A percentile compares a stretch with the other conserved stretches of the same genome.
Conservation (phyloP, 345 rosid genomes). For the Ailanthus altissimus region DNA sequence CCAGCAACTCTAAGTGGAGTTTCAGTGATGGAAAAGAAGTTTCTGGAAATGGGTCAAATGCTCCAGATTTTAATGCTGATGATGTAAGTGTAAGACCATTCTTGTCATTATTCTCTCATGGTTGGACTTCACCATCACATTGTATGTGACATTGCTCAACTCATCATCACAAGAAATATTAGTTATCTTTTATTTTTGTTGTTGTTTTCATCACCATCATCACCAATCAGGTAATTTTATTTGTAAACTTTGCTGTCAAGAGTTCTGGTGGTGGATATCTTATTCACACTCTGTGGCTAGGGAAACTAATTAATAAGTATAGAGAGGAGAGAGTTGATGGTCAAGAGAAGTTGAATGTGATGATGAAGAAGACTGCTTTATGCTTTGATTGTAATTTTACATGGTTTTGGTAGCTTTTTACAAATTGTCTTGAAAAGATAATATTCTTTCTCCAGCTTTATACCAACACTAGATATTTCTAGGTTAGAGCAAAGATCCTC, state of each 20-base stretch:
- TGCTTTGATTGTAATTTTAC: slow-evolving; percentile 1
- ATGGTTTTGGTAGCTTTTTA: neutral
- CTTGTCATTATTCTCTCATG: slow-evolving; percentile 2
- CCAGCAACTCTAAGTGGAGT: slow-evolving; percentile 59
- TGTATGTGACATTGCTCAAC: slow-evolving; percentile 1
- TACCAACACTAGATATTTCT: neutral
- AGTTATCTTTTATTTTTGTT: neutral
- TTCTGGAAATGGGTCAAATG: slow-evolving; percentile 58
- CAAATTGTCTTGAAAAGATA: neutral
- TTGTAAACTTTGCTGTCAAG: neutral
- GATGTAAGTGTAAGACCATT: slow-evolving; percentile 55
- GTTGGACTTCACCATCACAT: neutral
- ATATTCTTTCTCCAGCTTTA: neutral
- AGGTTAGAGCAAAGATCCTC: neutral
- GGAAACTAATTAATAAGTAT: neutral
- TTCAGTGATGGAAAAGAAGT: slow-evolving; percentile 58
- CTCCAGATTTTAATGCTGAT: slow-evolving; percentile 51
- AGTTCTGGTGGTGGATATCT: neutral
- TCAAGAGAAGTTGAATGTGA: slow-evolving; percentile 1
- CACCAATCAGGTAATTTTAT: slow-evolving; percentile 1
- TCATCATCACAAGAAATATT: neutral
- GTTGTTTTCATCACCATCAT: neutral
- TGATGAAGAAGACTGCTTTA: neutral
- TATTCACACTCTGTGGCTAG: neutral
- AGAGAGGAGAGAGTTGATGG: neutral